phyloP scores from a whole-genome alignment of 345 rosid species.

The Conringia planisiliqua region DNA sequence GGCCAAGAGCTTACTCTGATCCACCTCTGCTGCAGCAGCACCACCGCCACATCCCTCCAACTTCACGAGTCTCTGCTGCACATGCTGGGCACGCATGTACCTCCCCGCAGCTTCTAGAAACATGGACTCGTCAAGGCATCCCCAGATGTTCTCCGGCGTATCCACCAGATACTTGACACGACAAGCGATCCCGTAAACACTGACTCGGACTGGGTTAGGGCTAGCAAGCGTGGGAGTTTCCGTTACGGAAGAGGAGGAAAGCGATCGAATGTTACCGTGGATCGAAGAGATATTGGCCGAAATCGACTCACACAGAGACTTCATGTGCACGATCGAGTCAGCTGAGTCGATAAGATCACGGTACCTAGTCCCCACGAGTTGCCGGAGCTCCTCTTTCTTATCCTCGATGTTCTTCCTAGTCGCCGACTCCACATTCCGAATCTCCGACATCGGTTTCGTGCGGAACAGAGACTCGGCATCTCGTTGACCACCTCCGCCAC shows the following conservation, averaged over 20 bases:
- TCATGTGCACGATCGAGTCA: constrained; percentile 85
- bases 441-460: constrained; percentile 66
- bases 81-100: constrained; percentile 80
- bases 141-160: constrained; percentile 96
- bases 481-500: constrained; percentile 56
- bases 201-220: constrained; percentile 36
- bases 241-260: constrained; percentile 50
- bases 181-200: constrained; percentile 72
- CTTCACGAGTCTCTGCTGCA: constrained; percentile 48
- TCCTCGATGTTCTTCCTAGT: constrained; percentile 79
- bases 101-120: constrained; percentile 82
- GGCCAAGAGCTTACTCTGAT: constrained; percentile 54
- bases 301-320: constrained; percentile 71
- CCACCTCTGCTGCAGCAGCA: constrained; percentile 33
- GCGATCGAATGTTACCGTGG: constrained; percentile 55
- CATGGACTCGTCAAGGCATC: constrained; percentile 88
- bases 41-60: constrained; percentile 21
- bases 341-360: constrained; percentile 96
- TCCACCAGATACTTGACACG: constrained; percentile 90
- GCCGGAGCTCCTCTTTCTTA: constrained; percentile 95
- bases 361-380: constrained; percentile 83
- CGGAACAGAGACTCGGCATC: constrained; percentile 91
- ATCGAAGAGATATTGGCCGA: constrained; percentile 62
- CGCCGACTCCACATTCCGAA: constrained; percentile 67
- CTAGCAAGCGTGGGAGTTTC: constrained; percentile 46